phyloP scores from a whole-genome alignment of 73 alveolate species.

The Paramecium sexaurelia region DNA sequence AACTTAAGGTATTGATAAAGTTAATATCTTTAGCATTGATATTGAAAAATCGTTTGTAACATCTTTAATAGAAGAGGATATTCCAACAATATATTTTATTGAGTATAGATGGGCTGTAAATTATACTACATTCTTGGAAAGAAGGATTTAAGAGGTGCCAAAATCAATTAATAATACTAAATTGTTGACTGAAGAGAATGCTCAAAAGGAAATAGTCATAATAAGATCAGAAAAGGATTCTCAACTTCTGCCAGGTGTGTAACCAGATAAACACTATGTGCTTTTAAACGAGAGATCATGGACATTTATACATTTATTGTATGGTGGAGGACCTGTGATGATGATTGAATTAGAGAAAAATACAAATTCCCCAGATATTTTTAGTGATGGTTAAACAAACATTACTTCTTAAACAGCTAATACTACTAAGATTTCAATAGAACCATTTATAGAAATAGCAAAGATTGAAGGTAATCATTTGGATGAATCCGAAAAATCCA shows the following conservation, averaged over 20 bases:
- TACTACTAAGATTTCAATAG: not conserved
- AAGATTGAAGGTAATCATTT: not conserved
- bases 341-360: not conserved
- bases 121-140: not conserved
- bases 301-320: not conserved
- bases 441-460: not conserved
- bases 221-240: not conserved
- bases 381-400: not conserved
- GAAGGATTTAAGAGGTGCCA: not conserved
- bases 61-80: not conserved
- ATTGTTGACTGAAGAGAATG: not conserved
- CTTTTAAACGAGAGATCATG: slow-evolving; percentile 12
- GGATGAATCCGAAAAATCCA: not conserved
- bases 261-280: slow-evolving; percentile 21
- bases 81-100: not conserved
- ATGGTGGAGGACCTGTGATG: slow-evolving; percentile 45
- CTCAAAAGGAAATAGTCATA: not conserved
- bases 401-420: not conserved
- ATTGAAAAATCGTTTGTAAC: not conserved
- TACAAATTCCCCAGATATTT: not conserved
- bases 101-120: not conserved
- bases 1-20: not conserved
- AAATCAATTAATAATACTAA: not conserved
- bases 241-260: not conserved
- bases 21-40: not conserved